Conservation (phyloP, 371 early-diverging fungal genomes). For the Mortierella sp. region DNA sequence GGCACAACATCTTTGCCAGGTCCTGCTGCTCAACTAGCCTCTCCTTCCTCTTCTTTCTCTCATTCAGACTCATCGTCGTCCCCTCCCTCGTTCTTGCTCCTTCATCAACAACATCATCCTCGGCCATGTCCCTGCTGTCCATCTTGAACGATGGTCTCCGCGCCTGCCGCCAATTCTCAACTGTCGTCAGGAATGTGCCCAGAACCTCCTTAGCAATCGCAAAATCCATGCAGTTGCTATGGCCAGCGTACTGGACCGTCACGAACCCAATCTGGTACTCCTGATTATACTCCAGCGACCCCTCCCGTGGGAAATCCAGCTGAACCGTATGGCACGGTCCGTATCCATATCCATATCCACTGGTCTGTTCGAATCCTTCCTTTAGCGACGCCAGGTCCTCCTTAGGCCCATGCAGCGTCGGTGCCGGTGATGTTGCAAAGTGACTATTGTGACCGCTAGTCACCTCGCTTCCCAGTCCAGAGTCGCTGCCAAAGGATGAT, state of each 20-base stretch:
- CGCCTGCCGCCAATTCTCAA: conserved; percentile 16
- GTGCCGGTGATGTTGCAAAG: conserved; percentile 12
- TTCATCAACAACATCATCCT: not conserved
- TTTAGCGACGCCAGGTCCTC: not conserved
- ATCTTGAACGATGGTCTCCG: not conserved
- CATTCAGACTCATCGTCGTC: not conserved
- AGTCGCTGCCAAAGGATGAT: conserved; percentile 13
- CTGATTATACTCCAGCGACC: conserved; percentile 51
- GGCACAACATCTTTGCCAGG: conserved; percentile 31
- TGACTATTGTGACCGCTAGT: conserved; percentile 20
- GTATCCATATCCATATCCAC: not conserved
- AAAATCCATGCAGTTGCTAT: conserved; percentile 51
- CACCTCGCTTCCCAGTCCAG: conserved; percentile 28
- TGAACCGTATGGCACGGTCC: conserved; percentile 37
- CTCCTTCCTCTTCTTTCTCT: not conserved
- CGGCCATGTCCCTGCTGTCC: not conserved
- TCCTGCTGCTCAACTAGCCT: conserved; percentile 15
- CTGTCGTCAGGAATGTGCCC: conserved; percentile 32
- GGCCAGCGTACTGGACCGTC: conserved; percentile 46
- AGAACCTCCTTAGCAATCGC: conserved; percentile 40
- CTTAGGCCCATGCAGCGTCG: not conserved
- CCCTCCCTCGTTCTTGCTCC: not conserved
- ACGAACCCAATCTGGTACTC: conserved; percentile 53
- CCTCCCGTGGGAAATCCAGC: conserved; percentile 51
- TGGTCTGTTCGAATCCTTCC: not conserved